phyloP scores from a whole-genome alignment of 768 basidiomycete genomes.

The Cubamyces lactineus region DNA sequence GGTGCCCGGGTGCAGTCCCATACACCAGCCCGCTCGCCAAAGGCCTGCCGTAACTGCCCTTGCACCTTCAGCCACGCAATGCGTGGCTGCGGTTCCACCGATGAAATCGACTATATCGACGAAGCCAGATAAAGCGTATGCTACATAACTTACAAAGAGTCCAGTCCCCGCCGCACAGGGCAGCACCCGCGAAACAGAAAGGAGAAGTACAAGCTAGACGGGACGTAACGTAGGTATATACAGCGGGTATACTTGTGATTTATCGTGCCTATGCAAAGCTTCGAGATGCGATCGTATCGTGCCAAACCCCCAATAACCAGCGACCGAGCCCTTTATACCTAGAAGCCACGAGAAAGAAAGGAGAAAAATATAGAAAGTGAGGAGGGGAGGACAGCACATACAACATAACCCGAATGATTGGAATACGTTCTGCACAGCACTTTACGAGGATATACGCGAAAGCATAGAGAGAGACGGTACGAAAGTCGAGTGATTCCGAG shows the following conservation, averaged over 20 bases:
- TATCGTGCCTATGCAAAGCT: constrained; percentile 4
- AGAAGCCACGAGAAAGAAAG: background rate
- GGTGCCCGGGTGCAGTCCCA: background rate
- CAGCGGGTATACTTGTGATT: constrained; percentile 18
- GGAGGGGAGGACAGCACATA: constrained; percentile 2
- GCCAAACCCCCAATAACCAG: background rate
- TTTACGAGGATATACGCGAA: background rate
- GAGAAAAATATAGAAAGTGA: background rate
- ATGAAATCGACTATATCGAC: background rate
- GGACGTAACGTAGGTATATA: constrained; percentile 20
- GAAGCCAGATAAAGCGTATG: constrained; percentile 11
- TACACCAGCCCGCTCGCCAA: background rate
- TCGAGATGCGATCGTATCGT: constrained; percentile 11
- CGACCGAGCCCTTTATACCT: background rate
- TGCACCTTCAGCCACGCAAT: background rate
- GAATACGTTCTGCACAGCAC: constrained; percentile 3
- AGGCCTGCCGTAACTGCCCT: background rate
- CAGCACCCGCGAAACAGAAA: background rate
- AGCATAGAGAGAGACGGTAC: background rate
- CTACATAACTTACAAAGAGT: constrained; percentile 19
- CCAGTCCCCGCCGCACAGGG: constrained; percentile 5
- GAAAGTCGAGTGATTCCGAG: background rate
- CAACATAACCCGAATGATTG: background rate
- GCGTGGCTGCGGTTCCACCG: background rate
- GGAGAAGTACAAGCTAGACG: constrained; percentile 1